Evolutionary conservation across 2,329 filamentous ascomycete species (phyloP).

Genomic region (Colletotrichum tropicale): DNA sequence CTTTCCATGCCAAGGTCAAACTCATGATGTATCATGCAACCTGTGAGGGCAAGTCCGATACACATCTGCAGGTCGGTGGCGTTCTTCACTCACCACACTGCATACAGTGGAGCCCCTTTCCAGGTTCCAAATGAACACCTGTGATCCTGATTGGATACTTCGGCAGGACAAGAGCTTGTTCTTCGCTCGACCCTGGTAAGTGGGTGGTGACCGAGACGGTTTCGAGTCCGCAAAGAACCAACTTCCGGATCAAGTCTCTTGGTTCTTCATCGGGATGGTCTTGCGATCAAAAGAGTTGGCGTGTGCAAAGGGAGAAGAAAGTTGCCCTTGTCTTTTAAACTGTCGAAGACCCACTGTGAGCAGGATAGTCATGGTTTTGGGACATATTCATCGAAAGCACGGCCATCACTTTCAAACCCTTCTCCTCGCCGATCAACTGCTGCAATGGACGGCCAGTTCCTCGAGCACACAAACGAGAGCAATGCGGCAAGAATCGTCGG

Average conservation of each 20-base stretch:
- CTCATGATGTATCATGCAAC: neutral
- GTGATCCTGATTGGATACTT: neutral
- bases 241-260: neutral
- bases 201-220: neutral
- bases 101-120: neutral
- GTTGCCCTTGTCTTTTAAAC: neutral
- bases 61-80: neutral
- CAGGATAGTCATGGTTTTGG: neutral
- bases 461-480: constrained; percentile 9
- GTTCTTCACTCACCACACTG: neutral
- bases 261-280: neutral
- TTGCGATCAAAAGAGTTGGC: neutral
- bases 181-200: neutral
- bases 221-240: neutral
- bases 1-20: neutral
- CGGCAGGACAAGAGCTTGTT: neutral
- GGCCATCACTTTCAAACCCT: neutral
- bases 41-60: neutral
- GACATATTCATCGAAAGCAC: neutral
- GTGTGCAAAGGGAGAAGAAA: neutral
- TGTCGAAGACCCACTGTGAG: neutral
- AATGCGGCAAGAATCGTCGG: constrained; percentile 21
- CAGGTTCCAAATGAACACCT: neutral
- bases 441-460: neutral
- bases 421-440: too few relatives aligned